A percentile compares a stretch with the other conserved stretches of the same genome.
phyloP scores from a whole-genome alignment of 441 rosid species.

The Viola pubescens region DNA sequence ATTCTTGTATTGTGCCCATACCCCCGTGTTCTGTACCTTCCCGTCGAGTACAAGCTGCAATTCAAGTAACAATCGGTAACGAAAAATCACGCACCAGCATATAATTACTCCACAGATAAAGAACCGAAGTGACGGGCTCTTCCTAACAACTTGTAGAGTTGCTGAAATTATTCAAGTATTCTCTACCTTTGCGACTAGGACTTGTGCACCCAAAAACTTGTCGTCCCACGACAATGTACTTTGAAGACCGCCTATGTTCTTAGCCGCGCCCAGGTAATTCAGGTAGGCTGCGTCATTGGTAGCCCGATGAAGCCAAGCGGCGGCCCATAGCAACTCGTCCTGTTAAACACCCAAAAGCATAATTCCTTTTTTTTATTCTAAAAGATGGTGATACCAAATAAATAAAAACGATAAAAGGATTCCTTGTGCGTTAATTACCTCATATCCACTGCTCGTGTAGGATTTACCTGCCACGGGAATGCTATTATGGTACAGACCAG shows the following conservation, averaged over 20 bases:
- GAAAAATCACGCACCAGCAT: background rate
- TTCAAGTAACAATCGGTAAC: background rate
- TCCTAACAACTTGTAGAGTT: background rate
- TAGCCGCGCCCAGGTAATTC: conserved; percentile 20
- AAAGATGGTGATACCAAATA: background rate
- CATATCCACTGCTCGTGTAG: conserved; percentile 5
- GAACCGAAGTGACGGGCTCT: background rate
- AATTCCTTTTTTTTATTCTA: background rate
- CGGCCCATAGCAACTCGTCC: conserved; percentile 60
- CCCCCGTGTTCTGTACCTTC: conserved; percentile 8
- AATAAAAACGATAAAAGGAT: background rate
- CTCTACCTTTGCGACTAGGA: conserved; percentile 41
- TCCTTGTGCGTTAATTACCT: background rate
- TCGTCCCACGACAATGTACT: conserved; percentile 41
- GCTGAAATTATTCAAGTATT: background rate
- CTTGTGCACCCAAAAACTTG: conserved; percentile 45
- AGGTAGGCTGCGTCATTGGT: conserved; percentile 33
- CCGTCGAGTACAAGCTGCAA: conserved; percentile 36
- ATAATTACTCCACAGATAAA: background rate
- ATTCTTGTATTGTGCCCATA: conserved; percentile 24
- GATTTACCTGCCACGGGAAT: background rate
- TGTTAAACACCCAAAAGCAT: background rate
- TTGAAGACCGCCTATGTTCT: conserved; percentile 28
- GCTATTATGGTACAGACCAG: conserved; percentile 1
- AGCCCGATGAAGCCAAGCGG: conserved; percentile 57